Evolutionary conservation across 1,139 yeast genomes (phyloP), one percentile per base, ranked within the genome.

Genomic region (Saccharomyces uvarum): DNA sequence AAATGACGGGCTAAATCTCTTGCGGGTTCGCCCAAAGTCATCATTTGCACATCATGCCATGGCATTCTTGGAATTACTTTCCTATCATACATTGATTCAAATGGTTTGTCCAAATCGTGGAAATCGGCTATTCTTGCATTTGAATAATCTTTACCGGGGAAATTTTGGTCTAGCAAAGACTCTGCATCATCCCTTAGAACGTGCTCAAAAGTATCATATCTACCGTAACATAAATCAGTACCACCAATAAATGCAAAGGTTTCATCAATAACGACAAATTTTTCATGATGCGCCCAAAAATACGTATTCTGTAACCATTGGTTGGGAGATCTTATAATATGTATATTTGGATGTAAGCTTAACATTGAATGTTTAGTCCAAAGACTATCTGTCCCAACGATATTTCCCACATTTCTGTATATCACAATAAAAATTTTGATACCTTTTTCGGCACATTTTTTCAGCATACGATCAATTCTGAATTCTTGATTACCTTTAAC

Each of bases 251-350:
- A 95, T 5, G 95, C 96, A 53, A 90, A 80, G 0, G 93, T 84
- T 61, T 88, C 89, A 70, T 95, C 99, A 55, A 95, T 75, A 48
- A 93, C 80, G 62, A 95, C 83, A 55, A 95, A 73, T 67, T 95
- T 95, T 68, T 95, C 99, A 72, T 95, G 99, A 74, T 95, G 99
- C 0, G 99, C 99, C 99, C 99, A 95, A 69, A 95, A 95, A 65
- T 83, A 88, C 0, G 96, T 90, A 65, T 91, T 90, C 68, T 93
- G 98, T 54, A 89, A 75, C 68, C 95, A 81, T 70, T 95, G 99
- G 63, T 93, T 91, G 3, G 99, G 99, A 1, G 98, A 91, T 63
- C 99, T 81, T 61, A 93, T 81, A 19, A 93, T 91, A 71, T 88
- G 93, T 55, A 95, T 83, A 65, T 95, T 95, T 29, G 84, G 86